These are phyloP conservation scores for Leptoxyphium fumago DNA, from an alignment of 2,329 filamentous ascomycete genomes.

Conservation along the genomic window DNA sequence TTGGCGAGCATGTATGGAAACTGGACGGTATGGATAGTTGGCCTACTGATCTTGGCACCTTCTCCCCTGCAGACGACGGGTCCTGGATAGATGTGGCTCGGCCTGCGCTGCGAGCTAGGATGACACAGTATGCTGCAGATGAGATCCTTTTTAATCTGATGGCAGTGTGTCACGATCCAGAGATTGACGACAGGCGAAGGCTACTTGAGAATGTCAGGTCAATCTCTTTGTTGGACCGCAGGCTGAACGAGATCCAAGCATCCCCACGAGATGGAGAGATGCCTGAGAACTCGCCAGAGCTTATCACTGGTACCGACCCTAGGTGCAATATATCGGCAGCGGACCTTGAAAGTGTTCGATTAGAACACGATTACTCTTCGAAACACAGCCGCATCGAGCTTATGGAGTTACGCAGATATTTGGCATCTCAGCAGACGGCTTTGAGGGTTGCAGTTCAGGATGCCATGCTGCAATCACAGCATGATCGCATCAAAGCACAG, in stretches of 20 bases:
- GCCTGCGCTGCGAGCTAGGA: constrained; percentile 51
- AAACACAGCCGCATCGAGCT: constrained; percentile 18
- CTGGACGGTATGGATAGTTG: constrained; percentile 69
- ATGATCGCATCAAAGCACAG: constrained; percentile 38
- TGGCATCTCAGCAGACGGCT: constrained; percentile 28
- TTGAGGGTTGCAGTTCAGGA: constrained; percentile 33
- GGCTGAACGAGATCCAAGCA: constrained; percentile 24
- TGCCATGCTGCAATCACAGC: constrained; percentile 32
- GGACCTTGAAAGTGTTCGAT: constrained; percentile 20
- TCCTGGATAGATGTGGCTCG: constrained; percentile 55
- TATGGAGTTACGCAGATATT: constrained; percentile 22
- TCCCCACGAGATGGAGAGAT: constrained; percentile 29
- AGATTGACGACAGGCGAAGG: constrained; percentile 32
- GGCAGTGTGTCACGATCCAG: constrained; percentile 54
- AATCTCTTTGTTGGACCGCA: constrained; percentile 25
- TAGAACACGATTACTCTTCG: constrained; percentile 13
- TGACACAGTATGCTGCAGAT: constrained; percentile 49
- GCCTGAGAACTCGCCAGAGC: constrained; percentile 9
- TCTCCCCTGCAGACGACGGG: constrained; percentile 26
- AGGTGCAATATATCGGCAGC: constrained; percentile 13
- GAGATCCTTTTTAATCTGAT: constrained; percentile 65
- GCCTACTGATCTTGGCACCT: constrained; percentile 48
- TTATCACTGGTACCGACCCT: constrained; percentile 6
- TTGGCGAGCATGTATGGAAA: constrained; percentile 64
- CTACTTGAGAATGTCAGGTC: constrained; percentile 30